phyloP scores from a whole-genome alignment of 2,329 filamentous ascomycete genomes.

The Penicillium corylophilum region DNA sequence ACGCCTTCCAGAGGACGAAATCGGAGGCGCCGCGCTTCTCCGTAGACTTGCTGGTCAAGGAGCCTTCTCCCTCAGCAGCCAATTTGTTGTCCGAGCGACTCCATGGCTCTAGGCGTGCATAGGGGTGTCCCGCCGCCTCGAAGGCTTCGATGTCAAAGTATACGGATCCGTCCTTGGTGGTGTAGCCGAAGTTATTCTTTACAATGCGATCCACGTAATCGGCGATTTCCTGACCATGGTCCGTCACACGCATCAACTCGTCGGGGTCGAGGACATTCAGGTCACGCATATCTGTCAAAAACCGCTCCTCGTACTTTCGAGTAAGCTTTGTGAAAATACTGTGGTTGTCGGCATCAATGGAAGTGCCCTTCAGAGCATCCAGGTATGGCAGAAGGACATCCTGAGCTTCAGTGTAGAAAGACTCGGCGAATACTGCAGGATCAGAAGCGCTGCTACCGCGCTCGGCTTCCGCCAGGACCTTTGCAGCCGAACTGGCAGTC shows the following conservation, averaged over 20 bases:
- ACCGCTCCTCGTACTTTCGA: constrained; percentile 79
- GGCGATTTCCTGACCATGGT: constrained; percentile 85
- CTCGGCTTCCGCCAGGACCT: constrained; percentile 46
- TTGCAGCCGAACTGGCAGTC: constrained; percentile 56
- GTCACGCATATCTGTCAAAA: constrained; percentile 81
- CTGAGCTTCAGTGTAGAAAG: constrained; percentile 59
- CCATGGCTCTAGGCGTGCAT: constrained; percentile 81
- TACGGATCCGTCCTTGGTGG: constrained; percentile 73
- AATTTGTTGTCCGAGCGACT: constrained; percentile 80
- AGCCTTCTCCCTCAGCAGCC: constrained; percentile 86
- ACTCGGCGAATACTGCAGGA: constrained; percentile 31
- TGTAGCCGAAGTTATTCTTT: constrained; percentile 81
- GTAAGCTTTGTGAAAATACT: constrained; percentile 86
- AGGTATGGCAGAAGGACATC: constrained; percentile 80
- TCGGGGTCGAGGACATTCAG: constrained; percentile 84
- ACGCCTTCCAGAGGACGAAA: constrained; percentile 92
- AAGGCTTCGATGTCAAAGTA: constrained; percentile 92
- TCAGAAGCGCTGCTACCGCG: constrained; percentile 21
- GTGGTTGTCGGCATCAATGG: constrained; percentile 61
- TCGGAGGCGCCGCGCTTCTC: constrained; percentile 77
- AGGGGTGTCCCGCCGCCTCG: constrained; percentile 78
- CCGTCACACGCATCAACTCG: constrained; percentile 82
- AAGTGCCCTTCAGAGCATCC: constrained; percentile 61
- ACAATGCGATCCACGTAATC: constrained; percentile 80
- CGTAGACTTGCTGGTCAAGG: constrained; percentile 59